phyloP scores from a whole-genome alignment of 1,139 yeast species.

The Candida tetrigidarum region DNA sequence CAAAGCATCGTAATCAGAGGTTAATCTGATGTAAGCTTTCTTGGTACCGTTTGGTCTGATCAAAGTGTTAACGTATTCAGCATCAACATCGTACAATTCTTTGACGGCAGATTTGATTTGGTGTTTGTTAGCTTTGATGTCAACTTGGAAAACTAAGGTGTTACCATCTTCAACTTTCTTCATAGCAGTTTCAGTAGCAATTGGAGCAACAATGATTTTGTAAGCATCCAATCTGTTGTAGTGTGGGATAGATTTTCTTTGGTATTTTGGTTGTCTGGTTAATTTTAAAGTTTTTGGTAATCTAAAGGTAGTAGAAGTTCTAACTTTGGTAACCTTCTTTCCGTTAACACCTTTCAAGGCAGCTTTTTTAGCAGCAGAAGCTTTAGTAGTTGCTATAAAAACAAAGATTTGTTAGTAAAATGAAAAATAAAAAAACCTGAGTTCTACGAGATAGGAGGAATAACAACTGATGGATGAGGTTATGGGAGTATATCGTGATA shows the following conservation, averaged over 20 bases:
- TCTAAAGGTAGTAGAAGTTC: conserved; percentile 96
- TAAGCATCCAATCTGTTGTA: conserved; percentile 96
- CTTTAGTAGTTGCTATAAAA: conserved; percentile 59
- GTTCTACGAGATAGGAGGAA: too few species aligned
- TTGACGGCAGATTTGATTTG: conserved; percentile 98
- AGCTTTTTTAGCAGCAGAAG: conserved; percentile 98
- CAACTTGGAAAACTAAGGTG: conserved; percentile 99
- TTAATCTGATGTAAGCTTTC: conserved; percentile 99
- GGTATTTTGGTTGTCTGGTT: conserved; percentile 94
- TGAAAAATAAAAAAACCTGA: too few species aligned
- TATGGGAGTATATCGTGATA: neutral
- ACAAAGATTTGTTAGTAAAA: conserved; percentile 14
- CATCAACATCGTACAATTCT: conserved; percentile 98
- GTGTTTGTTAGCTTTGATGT: conserved; percentile 95
- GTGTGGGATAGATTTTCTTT: conserved; percentile 96
- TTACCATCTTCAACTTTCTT: conserved; percentile 99
- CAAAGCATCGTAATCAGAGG: conserved; percentile 99
- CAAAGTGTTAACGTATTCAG: conserved; percentile 92
- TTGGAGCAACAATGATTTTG: conserved; percentile 94
- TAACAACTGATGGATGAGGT: too few species aligned
- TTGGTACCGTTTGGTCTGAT: conserved; percentile 99
- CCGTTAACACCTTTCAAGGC: conserved; percentile 97
- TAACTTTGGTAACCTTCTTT: conserved; percentile 88
- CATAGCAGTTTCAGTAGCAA: conserved; percentile 98
- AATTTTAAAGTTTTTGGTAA: conserved; percentile 97